Evolutionary conservation across 352 stramenopile species (phyloP), one percentile per base, ranked within the genome.

Genomic region (Phytophthora hybrid): DNA sequence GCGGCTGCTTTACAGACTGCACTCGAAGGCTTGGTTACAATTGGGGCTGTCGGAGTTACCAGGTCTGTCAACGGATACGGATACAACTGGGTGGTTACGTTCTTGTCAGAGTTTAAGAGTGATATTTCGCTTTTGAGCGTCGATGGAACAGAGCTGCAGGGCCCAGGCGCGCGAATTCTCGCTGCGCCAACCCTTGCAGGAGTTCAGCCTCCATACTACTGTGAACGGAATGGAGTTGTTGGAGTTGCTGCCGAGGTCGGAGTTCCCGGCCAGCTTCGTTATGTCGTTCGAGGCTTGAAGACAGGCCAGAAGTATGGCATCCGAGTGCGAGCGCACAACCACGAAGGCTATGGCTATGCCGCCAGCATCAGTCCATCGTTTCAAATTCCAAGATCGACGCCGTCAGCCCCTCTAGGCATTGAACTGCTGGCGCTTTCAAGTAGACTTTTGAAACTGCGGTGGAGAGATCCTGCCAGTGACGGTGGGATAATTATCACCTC

Each of bases 1-100:
- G 94, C 91, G 4, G 55, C 46, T 11, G 80, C 79, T 0, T 75
- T 99, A 67, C 90, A 98, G 67, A 75, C 70, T 26, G 91, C 95
- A 4, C 66, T 99, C 5, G 93, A 99, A 78, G 84, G 75, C 26
- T 82, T 99, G 4, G 74, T 90, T 47, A 96, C 93, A 0, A 85
- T 99, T 60, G 86, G 91, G 16, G 78, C 92, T 51, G 96, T 99
- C 3, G 81, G 89, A 37, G 95, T 99, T 2, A 89, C 78, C 1
- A 80, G 93, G 4, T 91, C 85, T 10, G 5, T 37, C 2, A 99
- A 99, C 64, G 97, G 97, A 37, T 98, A 98, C 75, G 97, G 97
- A 1, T 97, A 93, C 82, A 98, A 98, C 67, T 99, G 97, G 92
- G 73, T 97, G 37, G 84, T 99, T 29, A 98, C 91, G 14, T 99